Evolutionary conservation across 2,329 filamentous ascomycete species (phyloP), one percentile per base, ranked within the genome.

Genomic region (Chaetomium globosum): DNA sequence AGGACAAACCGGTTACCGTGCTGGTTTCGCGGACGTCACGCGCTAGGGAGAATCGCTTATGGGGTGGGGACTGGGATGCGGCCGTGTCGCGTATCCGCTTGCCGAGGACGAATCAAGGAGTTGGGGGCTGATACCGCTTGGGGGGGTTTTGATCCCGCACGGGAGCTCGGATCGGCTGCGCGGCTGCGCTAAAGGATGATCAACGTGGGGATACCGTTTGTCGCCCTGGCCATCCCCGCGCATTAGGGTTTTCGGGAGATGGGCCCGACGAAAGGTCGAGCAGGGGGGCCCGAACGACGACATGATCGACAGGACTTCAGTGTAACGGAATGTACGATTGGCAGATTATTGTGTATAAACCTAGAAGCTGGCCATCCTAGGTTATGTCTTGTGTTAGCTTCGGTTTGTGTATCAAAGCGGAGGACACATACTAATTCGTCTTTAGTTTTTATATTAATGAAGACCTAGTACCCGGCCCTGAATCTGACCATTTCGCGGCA

Each of bases 241-340:
- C 31, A 10, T 13, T 7, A 33, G 13, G n/a, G 48, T 48, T 31
- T 19, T 28, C 13, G 26, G 55, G 48, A 49, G 33, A 46, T 21
- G 33, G 33, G 36, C n/a, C 33, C 19, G 13, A 28, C 56, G n/a
- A 31, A 33, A 51, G 28, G 21, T 31, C 31, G 23, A 30, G 30
- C 23, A 39, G 7, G 58, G 8, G 26, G 26, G 7, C 12, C 51
- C 19, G 26, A 43, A 59, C 49, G 61, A 59, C 49, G 61, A 52
- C 23, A 59, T 10, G 58, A 61, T 43, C 26, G 54, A 58, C 36
- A 49, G 39, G 48, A 57, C 23, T 59, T 36, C n/a, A 54, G 52
- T 61, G 59, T 60, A 65, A 68, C 54, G 67, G 62, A 49, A 46
- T 68, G 67, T 68, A 68, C 48, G 65, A 68, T 65, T 62, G 67